Base-by-base conservation (phyloP, 2,329 filamentous ascomycete species). In the Fonsecaea pedrosoi region DNA sequence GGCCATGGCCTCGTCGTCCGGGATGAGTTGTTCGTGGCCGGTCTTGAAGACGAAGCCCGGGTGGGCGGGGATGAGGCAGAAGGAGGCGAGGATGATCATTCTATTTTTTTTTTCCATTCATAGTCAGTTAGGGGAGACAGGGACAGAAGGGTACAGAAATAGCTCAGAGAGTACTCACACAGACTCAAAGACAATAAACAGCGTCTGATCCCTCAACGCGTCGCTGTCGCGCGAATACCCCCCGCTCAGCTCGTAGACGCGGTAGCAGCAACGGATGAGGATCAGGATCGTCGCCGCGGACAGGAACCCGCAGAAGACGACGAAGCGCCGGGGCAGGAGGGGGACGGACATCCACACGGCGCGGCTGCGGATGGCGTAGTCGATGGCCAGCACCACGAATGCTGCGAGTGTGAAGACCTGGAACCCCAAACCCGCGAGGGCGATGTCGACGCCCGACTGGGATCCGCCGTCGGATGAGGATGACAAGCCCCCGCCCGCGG, bases 221-320 rank as follows among this genome's bases (percentile, higher is more conserved):
- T 81, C 76, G 0, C 88, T 88, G 2, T 74, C 77, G 9, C 64
- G 40, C 15, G 61, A 60, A 42, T 72, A 72, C 4, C 71, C 71
- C 5, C 64, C 80, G 69, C 83, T 85, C 69, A 92, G 78, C 81
- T 92, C 89, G 0, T 85, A 86, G 25, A 90, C 85, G 62, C 90
- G 84, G 77, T 87, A 92, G 50, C 87, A 84, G 70, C 85, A 88
- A 8, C 90, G 82, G 72, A 86, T 85, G 68, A 91, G 85, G 73
- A 92, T 87, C 71, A 83, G 84, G 12, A 90, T 60, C n/a, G 87
- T 88, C 1, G 87, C 83, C 1, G 89, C 75, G 0, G 78, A 75
- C 18, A 90, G 80, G 10, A 84, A 85, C n/a, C 72, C 73, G 4
- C 88, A 75, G 75, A 89, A 90, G 12, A 80, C 79, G 62, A 79